phyloP scores from a whole-genome alignment of 1,284 basidiomycete genomes.

The Apiotrichum gamsii region DNA sequence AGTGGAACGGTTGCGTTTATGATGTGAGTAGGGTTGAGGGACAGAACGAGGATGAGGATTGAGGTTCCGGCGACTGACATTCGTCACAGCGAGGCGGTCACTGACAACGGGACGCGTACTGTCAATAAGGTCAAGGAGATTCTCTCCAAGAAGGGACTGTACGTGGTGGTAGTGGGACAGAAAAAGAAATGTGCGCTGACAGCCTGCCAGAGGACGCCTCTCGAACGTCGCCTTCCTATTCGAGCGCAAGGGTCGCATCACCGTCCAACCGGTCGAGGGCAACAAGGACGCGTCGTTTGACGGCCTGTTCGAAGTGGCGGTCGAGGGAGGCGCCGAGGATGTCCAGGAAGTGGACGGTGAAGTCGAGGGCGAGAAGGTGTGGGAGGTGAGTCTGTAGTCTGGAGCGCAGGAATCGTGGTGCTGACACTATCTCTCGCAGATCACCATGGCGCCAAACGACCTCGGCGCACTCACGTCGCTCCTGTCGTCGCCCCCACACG shows the following conservation, averaged over 20 bases:
- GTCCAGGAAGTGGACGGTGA: constrained; percentile 44
- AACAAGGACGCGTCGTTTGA: constrained; percentile 29
- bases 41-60: no score
- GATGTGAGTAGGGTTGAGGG: constrained; percentile 56
- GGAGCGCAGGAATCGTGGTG: not conserved
- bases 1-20: constrained; percentile 63
- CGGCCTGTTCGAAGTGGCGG: constrained; percentile 41
- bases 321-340: constrained; percentile 50
- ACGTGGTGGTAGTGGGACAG: no score
- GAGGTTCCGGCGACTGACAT: constrained; percentile 9
- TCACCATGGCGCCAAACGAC: constrained; percentile 29
- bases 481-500: constrained; percentile 19
- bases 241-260: constrained; percentile 60
- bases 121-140: constrained; percentile 59
- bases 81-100: constrained; percentile 67
- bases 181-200: no score
- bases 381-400: constrained; percentile 21
- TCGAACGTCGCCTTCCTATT: constrained; percentile 74
- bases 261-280: constrained; percentile 50
- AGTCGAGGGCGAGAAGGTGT: constrained; percentile 17
- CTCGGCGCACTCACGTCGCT: constrained; percentile 24
- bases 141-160: constrained; percentile 59
- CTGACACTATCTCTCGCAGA: constrained; percentile 21
- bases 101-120: constrained; percentile 67
- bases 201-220: constrained; percentile 57